Conservation (phyloP, 1,139 yeast species). For the Suhomyces ambrosiae region DNA sequence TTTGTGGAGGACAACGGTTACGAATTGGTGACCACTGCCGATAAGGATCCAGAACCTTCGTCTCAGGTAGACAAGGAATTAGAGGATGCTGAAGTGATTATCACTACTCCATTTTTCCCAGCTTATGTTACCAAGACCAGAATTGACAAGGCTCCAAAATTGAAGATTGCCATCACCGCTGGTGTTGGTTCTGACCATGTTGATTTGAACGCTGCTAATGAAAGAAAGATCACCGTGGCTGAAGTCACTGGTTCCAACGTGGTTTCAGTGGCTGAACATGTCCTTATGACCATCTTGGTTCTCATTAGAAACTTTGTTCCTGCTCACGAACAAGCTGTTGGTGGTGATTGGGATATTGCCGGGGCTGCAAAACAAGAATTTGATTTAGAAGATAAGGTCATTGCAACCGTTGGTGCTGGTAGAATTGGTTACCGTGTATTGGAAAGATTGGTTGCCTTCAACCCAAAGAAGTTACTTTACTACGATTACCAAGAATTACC, state of each 20-base stretch:
- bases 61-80: conserved; percentile 65
- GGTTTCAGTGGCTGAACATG: conserved; percentile 81
- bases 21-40: conserved; percentile 63
- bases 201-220: conserved; percentile 73
- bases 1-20: conserved; percentile 72
- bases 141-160: conserved; percentile 68
- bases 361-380: conserved; percentile 72
- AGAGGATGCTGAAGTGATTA: conserved; percentile 71
- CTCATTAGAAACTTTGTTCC: conserved; percentile 79
- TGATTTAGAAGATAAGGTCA: conserved; percentile 74
- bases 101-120: conserved; percentile 85
- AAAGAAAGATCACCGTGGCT: conserved; percentile 60
- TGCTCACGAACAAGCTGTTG: conserved; percentile 66
- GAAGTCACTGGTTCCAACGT: conserved; percentile 87
- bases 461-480: conserved; percentile 72
- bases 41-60: conserved; percentile 64
- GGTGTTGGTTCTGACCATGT: conserved; percentile 87
- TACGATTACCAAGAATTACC: conserved; percentile 76
- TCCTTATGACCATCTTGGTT: conserved; percentile 69
- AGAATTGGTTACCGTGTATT: conserved; percentile 79
- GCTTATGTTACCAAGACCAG: conserved; percentile 72
- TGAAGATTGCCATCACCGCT: conserved; percentile 74
- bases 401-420: conserved; percentile 83
- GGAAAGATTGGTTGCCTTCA: conserved; percentile 72
- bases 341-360: conserved; percentile 74